phyloP scores from a whole-genome alignment of 148 eudicot species.

The Talinum fruticosum region DNA sequence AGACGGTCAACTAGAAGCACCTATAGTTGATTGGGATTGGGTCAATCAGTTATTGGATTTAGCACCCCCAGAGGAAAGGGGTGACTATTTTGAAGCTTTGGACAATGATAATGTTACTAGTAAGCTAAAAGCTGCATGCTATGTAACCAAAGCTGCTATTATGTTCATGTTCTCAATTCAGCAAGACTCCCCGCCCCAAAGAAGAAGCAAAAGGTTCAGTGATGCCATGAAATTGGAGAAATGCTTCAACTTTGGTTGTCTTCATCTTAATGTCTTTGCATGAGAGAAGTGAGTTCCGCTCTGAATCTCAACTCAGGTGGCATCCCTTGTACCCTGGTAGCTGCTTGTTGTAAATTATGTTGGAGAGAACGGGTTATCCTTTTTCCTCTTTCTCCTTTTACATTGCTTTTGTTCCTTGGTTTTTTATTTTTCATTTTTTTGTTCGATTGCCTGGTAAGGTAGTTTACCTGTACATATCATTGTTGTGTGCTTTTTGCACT shows the following conservation, averaged over 20 bases:
- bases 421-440: too few species aligned
- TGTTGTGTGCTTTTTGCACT: too few species aligned
- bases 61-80: neutral
- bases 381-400: too few species aligned
- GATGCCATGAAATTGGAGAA: neutral
- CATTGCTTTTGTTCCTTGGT: too few species aligned
- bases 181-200: neutral
- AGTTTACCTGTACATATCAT: too few species aligned
- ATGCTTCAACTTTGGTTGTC: neutral
- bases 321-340: too few species aligned
- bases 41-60: neutral
- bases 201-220: neutral
- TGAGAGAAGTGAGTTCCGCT: too few species aligned
- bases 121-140: slow-evolving; percentile 7
- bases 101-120: neutral
- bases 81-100: neutral
- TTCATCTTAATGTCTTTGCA: too few species aligned
- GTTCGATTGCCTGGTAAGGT: too few species aligned
- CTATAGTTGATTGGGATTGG: neutral
- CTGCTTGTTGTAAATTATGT: too few species aligned
- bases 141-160: slow-evolving; percentile 7
- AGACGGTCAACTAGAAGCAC: neutral
- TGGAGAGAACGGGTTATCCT: too few species aligned
- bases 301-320: too few species aligned
- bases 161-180: neutral